Base-by-base conservation (phyloP, 495 filamentous ascomycete species). In the Wilcoxina mikolae region DNA sequence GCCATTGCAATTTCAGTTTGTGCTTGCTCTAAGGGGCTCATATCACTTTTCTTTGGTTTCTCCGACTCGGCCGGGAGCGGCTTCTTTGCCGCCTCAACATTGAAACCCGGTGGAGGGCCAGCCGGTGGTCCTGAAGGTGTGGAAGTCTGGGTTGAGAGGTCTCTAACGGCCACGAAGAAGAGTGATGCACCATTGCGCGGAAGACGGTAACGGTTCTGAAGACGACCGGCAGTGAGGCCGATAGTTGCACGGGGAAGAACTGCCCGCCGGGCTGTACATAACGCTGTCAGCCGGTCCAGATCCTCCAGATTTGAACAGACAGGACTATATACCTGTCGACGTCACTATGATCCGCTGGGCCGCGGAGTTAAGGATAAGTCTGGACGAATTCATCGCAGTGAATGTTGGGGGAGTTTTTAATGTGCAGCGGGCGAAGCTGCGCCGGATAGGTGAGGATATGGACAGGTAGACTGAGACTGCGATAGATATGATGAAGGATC, bases 61-160 rank as follows among this genome's bases (percentile, higher is more conserved):
- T 70, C 56, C 22, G 67, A 55, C 11, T 74, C 76, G 0, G 78
- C n/a, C n/a, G n/a, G 73, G 31, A 91, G 72, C 1, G 91, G 87
- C 60, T 86, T 93, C 76, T 88, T 94, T 33, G 91, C 91, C 68
- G 85, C 71, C 65, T 94, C 81, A 15, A 86, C 72, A 66, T 95
- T 88, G 75, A 95, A 99, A 7, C 91, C 93, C 9, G 91, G 91
- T 45, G 91, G 90, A 29, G 91, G 91, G 17, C 79, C 82, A 42
- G 71, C 72, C 22, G 74, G 67, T 17, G 70, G 71, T 31, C 75
- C 72, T 47, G 76, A 72, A 27, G 74, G 71, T 25, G 78, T 78
- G 17, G 78, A 77, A 35, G 81, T 79, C 55, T 89, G 83, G 49
- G 91, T 96, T 18, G 18, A 56, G 78, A 74, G 65, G 84, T 78